A percentile compares a stretch with the other conserved stretches of the same genome.
Evolutionary conservation across 1,284 basidiomycete genomes (phyloP).

Genomic region (Volvariella volvacea): DNA sequence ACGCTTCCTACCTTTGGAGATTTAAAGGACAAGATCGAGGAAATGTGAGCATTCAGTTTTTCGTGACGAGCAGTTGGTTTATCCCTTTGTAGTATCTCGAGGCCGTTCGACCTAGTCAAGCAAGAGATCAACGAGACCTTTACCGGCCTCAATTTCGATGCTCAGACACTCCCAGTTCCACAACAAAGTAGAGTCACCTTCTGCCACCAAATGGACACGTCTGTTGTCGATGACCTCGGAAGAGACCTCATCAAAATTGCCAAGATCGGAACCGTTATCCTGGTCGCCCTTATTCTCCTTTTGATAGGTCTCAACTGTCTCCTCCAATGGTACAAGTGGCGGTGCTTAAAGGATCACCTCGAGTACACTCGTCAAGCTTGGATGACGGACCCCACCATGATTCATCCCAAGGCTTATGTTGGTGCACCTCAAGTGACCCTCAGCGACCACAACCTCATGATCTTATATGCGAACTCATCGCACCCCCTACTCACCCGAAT

Average conservation of each 20-base stretch:
- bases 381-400: conserved; percentile 60
- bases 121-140: conserved; percentile 85
- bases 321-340: conserved; percentile 80
- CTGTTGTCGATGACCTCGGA: conserved; percentile 79
- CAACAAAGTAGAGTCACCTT: conserved; percentile 57
- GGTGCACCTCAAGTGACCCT: conserved; percentile 50
- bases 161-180: conserved; percentile 69
- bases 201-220: conserved; percentile 73
- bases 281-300: conserved; percentile 56
- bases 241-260: conserved; percentile 69
- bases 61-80: conserved; percentile 5
- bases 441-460: conserved; percentile 69
- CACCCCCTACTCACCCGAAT: conserved; percentile 70
- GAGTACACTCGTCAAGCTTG: conserved; percentile 68
- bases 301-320: conserved; percentile 60
- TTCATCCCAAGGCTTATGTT: conserved; percentile 28
- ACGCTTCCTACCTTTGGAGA: conserved; percentile 78
- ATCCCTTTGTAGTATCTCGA: conserved; percentile 54
- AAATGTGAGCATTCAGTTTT: conserved; percentile 45
- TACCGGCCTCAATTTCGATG: conserved; percentile 59
- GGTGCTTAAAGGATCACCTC: conserved; percentile 56
- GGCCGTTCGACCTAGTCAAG: conserved; percentile 82
- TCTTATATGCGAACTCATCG: conserved; percentile 56
- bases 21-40: conserved; percentile 66
- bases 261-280: conserved; percentile 69